Conservation (phyloP, 306 rosid genomes). For the Boehmeria nivea region DNA sequence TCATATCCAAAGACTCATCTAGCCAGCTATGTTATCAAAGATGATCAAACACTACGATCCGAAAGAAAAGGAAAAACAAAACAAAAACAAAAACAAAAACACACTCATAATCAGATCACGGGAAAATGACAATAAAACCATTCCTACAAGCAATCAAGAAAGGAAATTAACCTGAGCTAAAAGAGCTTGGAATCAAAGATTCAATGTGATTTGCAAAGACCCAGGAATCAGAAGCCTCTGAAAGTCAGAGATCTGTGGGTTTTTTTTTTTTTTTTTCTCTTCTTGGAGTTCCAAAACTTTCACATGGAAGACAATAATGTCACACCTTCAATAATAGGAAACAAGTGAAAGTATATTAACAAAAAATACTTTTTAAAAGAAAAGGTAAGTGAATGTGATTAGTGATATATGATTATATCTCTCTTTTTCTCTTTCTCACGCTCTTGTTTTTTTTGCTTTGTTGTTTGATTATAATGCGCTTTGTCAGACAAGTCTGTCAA, state of each 20-base stretch:
- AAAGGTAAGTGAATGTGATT: no score
- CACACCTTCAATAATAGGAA: slow-evolving; percentile 13
- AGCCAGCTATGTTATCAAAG: no score
- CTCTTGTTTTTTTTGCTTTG: no score
- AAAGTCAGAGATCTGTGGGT: slow-evolving; percentile 18
- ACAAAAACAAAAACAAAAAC: no score
- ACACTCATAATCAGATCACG: slow-evolving; percentile 8
- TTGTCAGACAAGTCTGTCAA: no score
- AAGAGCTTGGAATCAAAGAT: background rate
- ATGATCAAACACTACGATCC: slow-evolving; percentile 29
- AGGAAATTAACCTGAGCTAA: background rate
- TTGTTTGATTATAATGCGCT: no score
- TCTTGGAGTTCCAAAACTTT: background rate
- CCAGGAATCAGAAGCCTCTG: slow-evolving; percentile 14
- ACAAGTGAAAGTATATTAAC: background rate
- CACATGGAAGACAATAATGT: slow-evolving; percentile 17
- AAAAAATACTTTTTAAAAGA: no score
- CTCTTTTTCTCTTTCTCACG: no score
- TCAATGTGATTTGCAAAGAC: background rate
- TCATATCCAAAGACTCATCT: no score
- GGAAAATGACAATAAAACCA: background rate
- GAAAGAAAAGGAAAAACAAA: slow-evolving; percentile 7
- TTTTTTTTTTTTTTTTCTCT: no score
- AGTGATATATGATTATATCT: no score
- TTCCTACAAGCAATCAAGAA: slow-evolving; percentile 4